Conservation (phyloP, 192 early-diverging fungal genomes). For the Coemansia sp. region DNA sequence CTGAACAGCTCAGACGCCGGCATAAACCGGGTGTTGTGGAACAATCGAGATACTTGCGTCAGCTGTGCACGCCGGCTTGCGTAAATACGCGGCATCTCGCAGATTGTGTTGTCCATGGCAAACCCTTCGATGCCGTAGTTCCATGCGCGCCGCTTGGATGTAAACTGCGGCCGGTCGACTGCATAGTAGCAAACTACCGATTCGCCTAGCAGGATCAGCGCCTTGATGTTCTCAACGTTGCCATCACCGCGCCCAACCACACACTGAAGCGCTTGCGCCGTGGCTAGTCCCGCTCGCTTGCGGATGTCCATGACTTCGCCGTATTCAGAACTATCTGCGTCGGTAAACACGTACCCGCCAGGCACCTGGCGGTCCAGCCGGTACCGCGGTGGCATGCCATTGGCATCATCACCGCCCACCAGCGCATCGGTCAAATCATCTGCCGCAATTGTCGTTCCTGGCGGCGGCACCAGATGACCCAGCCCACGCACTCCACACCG, state of each 20-base stretch:
- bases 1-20: slow-evolving; percentile 10
- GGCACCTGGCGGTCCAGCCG: slow-evolving; percentile 43
- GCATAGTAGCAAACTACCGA: slow-evolving; percentile 39
- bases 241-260: slow-evolving; percentile 58
- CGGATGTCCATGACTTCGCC: slow-evolving; percentile 56
- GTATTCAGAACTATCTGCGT: slow-evolving; percentile 54
- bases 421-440: slow-evolving; percentile 21
- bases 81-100: slow-evolving; percentile 37
- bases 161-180: slow-evolving; percentile 18
- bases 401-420: slow-evolving; percentile 21
- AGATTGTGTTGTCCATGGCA: slow-evolving; percentile 20
- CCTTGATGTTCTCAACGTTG: slow-evolving; percentile 76
- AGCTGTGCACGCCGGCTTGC: slow-evolving; percentile 18
- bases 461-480: slow-evolving; percentile 35
- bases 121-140: slow-evolving; percentile 41
- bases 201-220: slow-evolving; percentile 58
- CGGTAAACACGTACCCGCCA: slow-evolving; percentile 71
- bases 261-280: slow-evolving; percentile 56
- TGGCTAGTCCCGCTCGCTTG: slow-evolving; percentile 52
- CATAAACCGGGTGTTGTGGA: slow-evolving; percentile 48
- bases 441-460: slow-evolving; percentile 6
- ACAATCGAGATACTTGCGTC: slow-evolving; percentile 31
- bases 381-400: slow-evolving; percentile 32
- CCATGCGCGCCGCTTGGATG: slow-evolving; percentile 18
- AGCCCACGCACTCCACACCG: slow-evolving; percentile 26